Evolutionary conservation across 768 basidiomycete species (phyloP).

Genomic region (Cystofilobasidium ferigula): DNA sequence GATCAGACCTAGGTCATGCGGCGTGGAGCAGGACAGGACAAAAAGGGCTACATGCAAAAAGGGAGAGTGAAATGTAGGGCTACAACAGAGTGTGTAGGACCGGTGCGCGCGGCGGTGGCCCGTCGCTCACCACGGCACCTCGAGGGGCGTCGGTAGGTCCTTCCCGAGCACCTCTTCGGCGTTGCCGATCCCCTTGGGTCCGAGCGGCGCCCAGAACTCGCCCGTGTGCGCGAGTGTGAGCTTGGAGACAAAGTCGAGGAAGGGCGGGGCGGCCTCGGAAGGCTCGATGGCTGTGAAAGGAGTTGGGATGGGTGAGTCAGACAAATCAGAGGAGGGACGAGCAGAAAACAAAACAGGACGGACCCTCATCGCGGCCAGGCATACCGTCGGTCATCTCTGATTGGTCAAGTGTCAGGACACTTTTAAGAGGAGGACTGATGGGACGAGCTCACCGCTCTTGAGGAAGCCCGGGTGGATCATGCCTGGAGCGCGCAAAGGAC

Average conservation of each 20-base stretch:
- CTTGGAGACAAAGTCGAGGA: conserved; percentile 40
- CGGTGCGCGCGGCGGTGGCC: not conserved
- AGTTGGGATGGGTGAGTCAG: not conserved
- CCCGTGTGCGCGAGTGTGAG: conserved; percentile 40
- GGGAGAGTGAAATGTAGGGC: not conserved
- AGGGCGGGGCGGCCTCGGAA: conserved; percentile 40
- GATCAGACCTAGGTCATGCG: no score
- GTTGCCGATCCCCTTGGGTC: conserved; percentile 44
- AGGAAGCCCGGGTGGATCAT: conserved; percentile 44
- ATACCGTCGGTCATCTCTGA: conserved; percentile 42
- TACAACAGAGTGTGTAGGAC: no score
- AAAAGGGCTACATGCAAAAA: not conserved
- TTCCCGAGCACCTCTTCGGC: conserved; percentile 42
- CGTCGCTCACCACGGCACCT: conserved; percentile 45
- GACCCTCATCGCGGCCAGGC: not conserved
- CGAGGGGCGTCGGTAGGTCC: conserved; percentile 41
- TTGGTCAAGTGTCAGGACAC: not conserved
- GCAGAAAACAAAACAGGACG: not conserved
- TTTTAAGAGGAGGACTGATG: not conserved
- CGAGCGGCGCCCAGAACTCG: conserved; percentile 45
- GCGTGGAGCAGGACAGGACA: no score
- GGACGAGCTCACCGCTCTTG: conserved; percentile 38
- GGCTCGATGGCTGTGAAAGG: conserved; percentile 39
- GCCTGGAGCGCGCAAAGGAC: not conserved
- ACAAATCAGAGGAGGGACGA: no score